Evolutionary conservation across 2,329 filamentous ascomycete genomes (phyloP), one percentile per base, ranked within the genome.

Genomic region (Metarhizium humberi): DNA sequence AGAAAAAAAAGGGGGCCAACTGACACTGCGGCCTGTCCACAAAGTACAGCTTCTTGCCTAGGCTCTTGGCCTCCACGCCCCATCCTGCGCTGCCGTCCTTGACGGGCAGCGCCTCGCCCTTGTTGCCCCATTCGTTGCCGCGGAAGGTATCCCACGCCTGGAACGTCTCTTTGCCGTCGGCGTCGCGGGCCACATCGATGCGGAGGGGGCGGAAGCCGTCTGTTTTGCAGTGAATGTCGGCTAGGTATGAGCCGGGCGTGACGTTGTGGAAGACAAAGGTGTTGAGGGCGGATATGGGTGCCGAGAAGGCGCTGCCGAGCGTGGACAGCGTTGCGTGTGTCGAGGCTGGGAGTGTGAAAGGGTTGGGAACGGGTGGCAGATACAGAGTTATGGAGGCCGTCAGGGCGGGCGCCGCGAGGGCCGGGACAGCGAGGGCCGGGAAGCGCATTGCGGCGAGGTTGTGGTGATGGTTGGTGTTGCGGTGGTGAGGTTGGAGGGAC

Each of bases 111-210:
- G 69, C 77, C 73, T 88, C 86, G 16, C 92, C 92, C 66, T 84
- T 87, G 68, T 96, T 95, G 18, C 78, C 84, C 91, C 92, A 96
- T 62, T 94, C 88, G 64, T 95, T 92, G 0, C 90, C 91, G 50
- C 90, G 78, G 68, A 86, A 95, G 30, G 90, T 95, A 75, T 92
- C 88, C 86, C 88, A 94, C 32, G 85, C 85, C 46, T 78, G 73
- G 3, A 90, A 8, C 11, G 18, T 7, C 20, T 48, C 46, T 4
- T 4, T n/a, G 18, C 46, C 76, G 61, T 73, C 68, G 25, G 71
- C 67, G 42, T 72, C 69, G 52, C 60, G 63, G 2, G 65, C 62
- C 18, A 94, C 81, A 66, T 97, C 94, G 34, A 97, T 80, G 48
- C 92, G 80, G 69, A 95, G 76, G 11, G 90, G 88, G 62, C 84